phyloP scores from a whole-genome alignment of 2,329 filamentous ascomycete species.

The Ophiosphaerella narmari region DNA sequence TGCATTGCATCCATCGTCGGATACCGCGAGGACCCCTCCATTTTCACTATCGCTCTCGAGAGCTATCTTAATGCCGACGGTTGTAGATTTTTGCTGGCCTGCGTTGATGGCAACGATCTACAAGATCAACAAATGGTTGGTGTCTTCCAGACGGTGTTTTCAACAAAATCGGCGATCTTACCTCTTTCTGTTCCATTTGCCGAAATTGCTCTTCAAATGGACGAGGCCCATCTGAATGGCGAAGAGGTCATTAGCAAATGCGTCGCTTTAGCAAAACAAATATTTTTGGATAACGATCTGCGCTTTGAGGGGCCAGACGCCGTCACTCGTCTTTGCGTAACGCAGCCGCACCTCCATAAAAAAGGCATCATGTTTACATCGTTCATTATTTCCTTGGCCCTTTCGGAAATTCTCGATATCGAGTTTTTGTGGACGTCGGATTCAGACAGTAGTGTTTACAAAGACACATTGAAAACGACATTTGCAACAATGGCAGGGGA shows the following conservation, averaged over 20 bases:
- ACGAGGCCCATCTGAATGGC: not conserved
- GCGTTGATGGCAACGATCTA: conserved; percentile 35
- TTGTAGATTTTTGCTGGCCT: conserved; percentile 22
- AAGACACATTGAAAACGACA: conserved; percentile 33
- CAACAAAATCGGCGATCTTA: not conserved
- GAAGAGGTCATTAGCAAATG: conserved; percentile 23
- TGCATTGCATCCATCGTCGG: conserved; percentile 38
- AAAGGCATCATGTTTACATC: conserved; percentile 49
- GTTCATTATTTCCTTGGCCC: conserved; percentile 41
- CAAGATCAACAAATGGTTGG: conserved; percentile 38
- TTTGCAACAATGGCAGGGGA: conserved; percentile 40
- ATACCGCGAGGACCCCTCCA: conserved; percentile 36
- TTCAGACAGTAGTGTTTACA: conserved; percentile 43
- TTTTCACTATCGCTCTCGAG: conserved; percentile 32
- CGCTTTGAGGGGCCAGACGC: not conserved
- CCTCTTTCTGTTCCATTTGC: conserved; percentile 2
- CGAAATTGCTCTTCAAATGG: conserved; percentile 7
- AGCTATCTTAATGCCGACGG: conserved; percentile 25
- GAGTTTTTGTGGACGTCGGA: conserved; percentile 47
- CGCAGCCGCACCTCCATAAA: conserved; percentile 47
- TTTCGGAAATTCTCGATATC: conserved; percentile 37
- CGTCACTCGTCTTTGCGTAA: conserved; percentile 34
- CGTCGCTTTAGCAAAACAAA: conserved; percentile 12
- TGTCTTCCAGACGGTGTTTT: conserved; percentile 27
- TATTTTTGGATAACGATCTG: not conserved